A percentile compares a stretch with the other conserved stretches of the same genome.
Conservation (phyloP, 2,329 filamentous ascomycete genomes). For the Reticulascus tulasneorum region DNA sequence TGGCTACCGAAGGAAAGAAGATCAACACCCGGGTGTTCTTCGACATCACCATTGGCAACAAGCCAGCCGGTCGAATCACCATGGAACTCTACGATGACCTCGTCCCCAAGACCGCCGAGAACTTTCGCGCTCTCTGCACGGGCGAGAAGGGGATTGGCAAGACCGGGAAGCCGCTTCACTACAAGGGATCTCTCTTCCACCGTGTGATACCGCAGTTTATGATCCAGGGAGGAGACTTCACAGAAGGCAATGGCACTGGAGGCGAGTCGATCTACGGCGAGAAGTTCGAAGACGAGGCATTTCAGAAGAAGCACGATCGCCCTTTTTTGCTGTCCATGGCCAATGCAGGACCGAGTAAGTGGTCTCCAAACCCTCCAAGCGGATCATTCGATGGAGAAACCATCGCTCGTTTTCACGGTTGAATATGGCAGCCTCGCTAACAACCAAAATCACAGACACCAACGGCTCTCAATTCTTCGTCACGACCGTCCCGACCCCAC, state of each 20-base stretch:
- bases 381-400: background rate
- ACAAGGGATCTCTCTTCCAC: slow-evolving; percentile 91
- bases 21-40: slow-evolving; percentile 84
- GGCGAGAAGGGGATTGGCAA: slow-evolving; percentile 88
- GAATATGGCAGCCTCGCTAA: slow-evolving; percentile 1
- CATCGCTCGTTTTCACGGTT: background rate
- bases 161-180: slow-evolving; percentile 80
- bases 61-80: slow-evolving; percentile 70
- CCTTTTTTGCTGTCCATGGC: slow-evolving; percentile 97
- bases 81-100: slow-evolving; percentile 78
- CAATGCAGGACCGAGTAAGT: slow-evolving; percentile 84
- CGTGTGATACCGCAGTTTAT: slow-evolving; percentile 98
- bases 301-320: slow-evolving; percentile 83
- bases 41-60: slow-evolving; percentile 78
- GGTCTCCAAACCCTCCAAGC: too few species aligned
- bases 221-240: slow-evolving; percentile 98
- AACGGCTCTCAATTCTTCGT: slow-evolving; percentile 99
- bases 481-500: slow-evolving; percentile 90
- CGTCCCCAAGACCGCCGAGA: slow-evolving; percentile 92
- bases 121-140: slow-evolving; percentile 92
- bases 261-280: slow-evolving; percentile 96
- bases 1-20: slow-evolving; percentile 27
- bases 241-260: slow-evolving; percentile 86
- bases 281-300: slow-evolving; percentile 97
- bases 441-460: slow-evolving; percentile 53